phyloP scores from a whole-genome alignment of 2,329 filamentous ascomycete genomes.

The Cordyceps militaris region DNA sequence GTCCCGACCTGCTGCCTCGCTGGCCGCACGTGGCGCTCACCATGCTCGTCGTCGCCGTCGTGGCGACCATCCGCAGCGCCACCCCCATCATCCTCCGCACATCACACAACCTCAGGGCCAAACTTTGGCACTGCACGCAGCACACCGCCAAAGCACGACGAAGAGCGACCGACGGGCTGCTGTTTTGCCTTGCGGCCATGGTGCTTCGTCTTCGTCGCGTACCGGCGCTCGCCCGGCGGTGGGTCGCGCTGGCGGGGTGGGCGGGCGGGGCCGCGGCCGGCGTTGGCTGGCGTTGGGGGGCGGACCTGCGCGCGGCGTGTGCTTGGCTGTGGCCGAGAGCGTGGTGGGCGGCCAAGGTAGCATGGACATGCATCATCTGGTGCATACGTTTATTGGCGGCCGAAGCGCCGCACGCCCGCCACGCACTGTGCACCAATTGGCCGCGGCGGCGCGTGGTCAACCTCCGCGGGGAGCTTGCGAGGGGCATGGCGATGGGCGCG shows the following conservation, averaged over 20 bases:
- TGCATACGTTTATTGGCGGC: neutral
- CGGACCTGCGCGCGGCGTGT: too few relatives aligned
- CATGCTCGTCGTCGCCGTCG: neutral
- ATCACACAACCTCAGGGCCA: too few relatives aligned
- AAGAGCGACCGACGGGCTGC: neutral
- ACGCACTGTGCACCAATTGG: neutral
- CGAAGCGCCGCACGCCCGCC: neutral
- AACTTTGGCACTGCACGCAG: too few relatives aligned
- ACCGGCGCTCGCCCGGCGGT: too few relatives aligned
- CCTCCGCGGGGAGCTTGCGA: neutral
- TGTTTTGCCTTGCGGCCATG: neutral
- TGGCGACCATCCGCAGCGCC: neutral
- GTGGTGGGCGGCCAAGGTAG: neutral
- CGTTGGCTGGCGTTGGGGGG: too few relatives aligned
- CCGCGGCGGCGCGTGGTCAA: neutral
- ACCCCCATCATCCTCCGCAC: neutral
- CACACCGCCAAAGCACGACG: neutral
- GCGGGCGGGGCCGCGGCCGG: too few relatives aligned
- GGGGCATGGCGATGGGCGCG: too few relatives aligned
- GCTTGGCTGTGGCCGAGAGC: too few relatives aligned
- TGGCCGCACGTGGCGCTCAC: neutral
- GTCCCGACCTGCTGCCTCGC: neutral
- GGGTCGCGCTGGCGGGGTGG: too few relatives aligned
- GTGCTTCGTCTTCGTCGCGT: neutral
- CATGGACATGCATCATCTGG: neutral